Base-by-base conservation (phyloP, 2,329 filamentous ascomycete species). In the Didymella sp. region DNA sequence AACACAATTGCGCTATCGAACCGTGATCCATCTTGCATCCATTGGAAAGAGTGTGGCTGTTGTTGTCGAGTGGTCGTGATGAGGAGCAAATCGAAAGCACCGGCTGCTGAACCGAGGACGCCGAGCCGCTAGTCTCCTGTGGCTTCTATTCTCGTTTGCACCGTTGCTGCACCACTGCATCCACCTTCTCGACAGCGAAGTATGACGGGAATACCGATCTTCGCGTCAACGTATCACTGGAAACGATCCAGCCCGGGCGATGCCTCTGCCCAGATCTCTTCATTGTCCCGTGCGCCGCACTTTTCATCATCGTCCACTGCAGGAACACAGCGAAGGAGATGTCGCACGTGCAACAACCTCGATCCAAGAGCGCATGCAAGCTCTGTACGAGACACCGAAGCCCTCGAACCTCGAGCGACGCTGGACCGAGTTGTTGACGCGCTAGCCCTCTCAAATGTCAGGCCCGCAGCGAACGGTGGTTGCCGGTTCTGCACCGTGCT, bases 401-500 rank as follows among this genome's bases (percentile, higher is more conserved):
- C 58, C 7, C 44, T 51, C 2, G 58, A 59, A 15, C 47, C 60
- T n/a, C 53, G 42, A 24, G 53, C 66, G 6, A 67, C 56, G 22
- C 51, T 74, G 48, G 68, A 49, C 12, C 47, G 74, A 8, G 61
- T 72, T 5, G 41, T 73, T 17, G 71, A 74, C 61, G 61, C 67
- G 3, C 61, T 72, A 33, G 58, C 42, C 17, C 45, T 71, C 19
- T 56, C 65, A 2, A 68, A 58, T 27, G 62, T 57, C 2, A 67
- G 59, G 48, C 45, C 52, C 17, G 44, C 50, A 8, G 38, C 54
- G 8, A 62, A 62, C 31, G 59, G 63, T 8, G 68, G 62, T 12
- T 75, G 72, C 44, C 67, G 68, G 24, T 73, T 70, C 46, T 75
- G 72, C 52, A 49, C 51, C 41, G 63, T 71, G 1, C 55, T 75